Evolutionary conservation across 2,329 filamentous ascomycete genomes (phyloP), one percentile per base, ranked within the genome.

Genomic region (Neobulgaria alba): DNA sequence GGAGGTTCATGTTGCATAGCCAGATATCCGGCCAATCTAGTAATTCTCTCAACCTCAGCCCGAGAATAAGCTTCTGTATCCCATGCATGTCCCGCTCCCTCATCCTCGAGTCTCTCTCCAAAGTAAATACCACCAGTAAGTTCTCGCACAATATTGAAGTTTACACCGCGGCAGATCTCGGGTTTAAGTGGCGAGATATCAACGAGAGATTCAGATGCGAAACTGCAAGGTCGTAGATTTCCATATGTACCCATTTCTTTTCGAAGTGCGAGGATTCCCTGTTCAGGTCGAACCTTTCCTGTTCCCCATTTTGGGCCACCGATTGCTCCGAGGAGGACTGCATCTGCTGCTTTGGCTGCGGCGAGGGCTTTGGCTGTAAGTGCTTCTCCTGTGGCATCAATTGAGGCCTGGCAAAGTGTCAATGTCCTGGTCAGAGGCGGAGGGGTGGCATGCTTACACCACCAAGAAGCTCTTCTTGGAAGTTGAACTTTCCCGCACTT

Each of bases 271-370:
- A 96, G 81, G 56, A 96, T 79, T 47, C 90, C 90, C 67, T 95
- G 86, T 64, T 96, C 90, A 1, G 90, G 90, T 33, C 89, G 85
- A 49, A 95, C 82, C 43, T 79, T 67, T 52, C 85, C 86, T 21
- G 87, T 92, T 47, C 89, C 89, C 87, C 89, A 96, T 86, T 95
- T 65, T 10, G 92, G 90, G n/a, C 90, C 90, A 54, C 90, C 90
- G 58, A 96, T 93, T 54, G 90, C 87, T 53, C 89, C 90, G 40
- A 96, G 79, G 45, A 96, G 79, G 45, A 96, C 83, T 29, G 89
- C 90, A 63, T 95, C 84, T 49, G 89, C 88, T 38, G 74, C 70
- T 65, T 93, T 89, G 52, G 87, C 88, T 26, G 87, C 88, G 10
- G 68, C 68, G 55, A 96, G 82, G 47, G 88, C 86, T 57, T 83